Evolutionary conservation across 495 filamentous ascomycete genomes (phyloP), one percentile per base, ranked within the genome.

Genomic region (Endocarpon pusillum): DNA sequence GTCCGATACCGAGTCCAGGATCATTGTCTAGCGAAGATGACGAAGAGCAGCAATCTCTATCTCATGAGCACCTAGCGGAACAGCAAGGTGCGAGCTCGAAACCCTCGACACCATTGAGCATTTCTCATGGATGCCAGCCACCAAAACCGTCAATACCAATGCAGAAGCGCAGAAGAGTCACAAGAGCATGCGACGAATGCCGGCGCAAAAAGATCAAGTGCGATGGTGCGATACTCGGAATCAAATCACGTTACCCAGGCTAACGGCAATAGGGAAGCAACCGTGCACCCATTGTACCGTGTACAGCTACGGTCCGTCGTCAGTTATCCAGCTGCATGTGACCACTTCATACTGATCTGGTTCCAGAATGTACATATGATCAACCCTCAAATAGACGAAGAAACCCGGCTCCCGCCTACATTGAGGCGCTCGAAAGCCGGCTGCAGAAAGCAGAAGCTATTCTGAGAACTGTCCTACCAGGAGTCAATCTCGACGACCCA

Each of bases 181-280:
- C 84, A 25, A 66, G 86, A 36, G 86, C 86, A 12, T 94, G 86
- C 61, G 89, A 96, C 50, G 91, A 97, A 51, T 97, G 86, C 49
- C 70, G 89, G 31, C 66, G 89, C 44, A 97, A 97, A 57, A 97
- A 97, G 56, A 94, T 96, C 53, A 97, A 94, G 55, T 96, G 87
- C 47, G 87, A n/a, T n/a, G n/a, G n/a, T n/a, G n/a, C n/a, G n/a
- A n/a, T n/a, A n/a, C n/a, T n/a, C n/a, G n/a, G n/a, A n/a, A n/a
- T n/a, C n/a, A n/a, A n/a, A n/a, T n/a, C n/a, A n/a, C n/a, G n/a
- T n/a, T n/a, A n/a, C n/a, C n/a, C n/a, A n/a, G n/a, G n/a, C n/a
- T n/a, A n/a, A n/a, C n/a, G n/a, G n/a, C n/a, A n/a, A n/a, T n/a
- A n/a, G 89, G 89, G 37, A 92, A 92, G 57, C 85, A 94, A 54